A percentile compares a stretch with the other conserved stretches of the same genome.
Evolutionary conservation across 768 basidiomycete genomes (phyloP).

Genomic region (Cystobasidium onofrii): DNA sequence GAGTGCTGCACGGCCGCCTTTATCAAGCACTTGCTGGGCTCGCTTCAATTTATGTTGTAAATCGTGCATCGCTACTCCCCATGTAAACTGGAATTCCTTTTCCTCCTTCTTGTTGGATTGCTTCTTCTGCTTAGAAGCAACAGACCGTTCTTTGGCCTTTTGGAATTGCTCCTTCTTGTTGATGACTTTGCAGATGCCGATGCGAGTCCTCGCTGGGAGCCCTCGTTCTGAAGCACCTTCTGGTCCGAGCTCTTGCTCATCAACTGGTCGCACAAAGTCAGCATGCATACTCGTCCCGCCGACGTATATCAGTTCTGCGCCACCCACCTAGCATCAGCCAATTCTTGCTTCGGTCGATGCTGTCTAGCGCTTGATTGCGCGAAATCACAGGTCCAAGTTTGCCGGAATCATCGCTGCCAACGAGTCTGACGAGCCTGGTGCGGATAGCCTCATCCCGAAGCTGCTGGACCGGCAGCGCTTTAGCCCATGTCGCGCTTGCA

Average conservation of each 20-base stretch:
- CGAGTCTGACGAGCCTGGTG: not conserved
- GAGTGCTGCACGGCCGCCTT: conserved; percentile 56
- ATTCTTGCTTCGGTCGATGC: conserved; percentile 3
- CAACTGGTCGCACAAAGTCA: conserved; percentile 5
- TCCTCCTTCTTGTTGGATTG: conserved; percentile 42
- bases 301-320: too few species aligned
- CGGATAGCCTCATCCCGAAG: conserved; percentile 18
- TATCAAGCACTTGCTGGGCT: conserved; percentile 55
- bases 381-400: not conserved
- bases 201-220: not conserved
- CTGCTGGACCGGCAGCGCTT: conserved; percentile 4
- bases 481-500: not conserved
- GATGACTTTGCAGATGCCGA: conserved; percentile 54
- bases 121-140: conserved; percentile 42
- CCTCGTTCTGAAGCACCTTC: not conserved
- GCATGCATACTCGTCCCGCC: too few species aligned
- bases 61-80: conserved; percentile 58
- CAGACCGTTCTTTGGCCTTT: conserved; percentile 41
- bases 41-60: conserved; percentile 60
- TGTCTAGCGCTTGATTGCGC: not conserved
- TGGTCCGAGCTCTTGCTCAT: conserved; percentile 14
- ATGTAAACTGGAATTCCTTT: conserved; percentile 68
- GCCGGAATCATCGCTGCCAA: not conserved
- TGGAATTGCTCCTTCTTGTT: conserved; percentile 48
- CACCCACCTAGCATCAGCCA: conserved; percentile 18